Evolutionary conservation across 305 asterid genomes (phyloP).

Genomic region (Caryopteris hybrid): DNA sequence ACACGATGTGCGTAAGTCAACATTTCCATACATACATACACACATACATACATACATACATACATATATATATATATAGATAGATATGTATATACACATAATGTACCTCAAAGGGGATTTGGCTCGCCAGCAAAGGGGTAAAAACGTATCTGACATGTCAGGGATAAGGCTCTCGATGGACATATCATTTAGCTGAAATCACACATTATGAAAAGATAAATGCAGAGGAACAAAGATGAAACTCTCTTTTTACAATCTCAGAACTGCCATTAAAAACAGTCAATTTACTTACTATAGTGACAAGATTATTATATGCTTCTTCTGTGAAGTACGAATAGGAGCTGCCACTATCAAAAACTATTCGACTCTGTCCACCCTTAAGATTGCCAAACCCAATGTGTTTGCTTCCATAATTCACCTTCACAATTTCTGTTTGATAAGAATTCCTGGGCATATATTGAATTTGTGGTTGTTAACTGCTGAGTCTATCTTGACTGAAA

Average conservation of each 20-base stretch:
- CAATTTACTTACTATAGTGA: slow-evolving; percentile 39
- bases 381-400: slow-evolving; percentile 33
- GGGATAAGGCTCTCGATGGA: slow-evolving; percentile 42
- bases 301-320: slow-evolving; percentile 53
- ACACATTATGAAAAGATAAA: slow-evolving; percentile 3
- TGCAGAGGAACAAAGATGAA: background rate
- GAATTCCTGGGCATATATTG: slow-evolving; percentile 39
- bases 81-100: background rate
- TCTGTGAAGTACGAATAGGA: slow-evolving; percentile 59
- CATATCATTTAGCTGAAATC: slow-evolving; percentile 46
- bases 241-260: background rate
- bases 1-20: too few species aligned
- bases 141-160: slow-evolving; percentile 54
- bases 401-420: slow-evolving; percentile 51
- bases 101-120: slow-evolving; percentile 50
- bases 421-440: slow-evolving; percentile 53
- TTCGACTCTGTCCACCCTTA: slow-evolving; percentile 29
- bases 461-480: background rate
- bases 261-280: background rate
- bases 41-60: too few species aligned
- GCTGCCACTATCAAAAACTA: slow-evolving; percentile 74
- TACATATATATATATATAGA: too few species aligned
- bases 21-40: too few species aligned
- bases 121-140: slow-evolving; percentile 69
- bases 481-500: background rate